Conservation (phyloP, 441 rosid species). For the Bocquillonia castaneifolia region DNA sequence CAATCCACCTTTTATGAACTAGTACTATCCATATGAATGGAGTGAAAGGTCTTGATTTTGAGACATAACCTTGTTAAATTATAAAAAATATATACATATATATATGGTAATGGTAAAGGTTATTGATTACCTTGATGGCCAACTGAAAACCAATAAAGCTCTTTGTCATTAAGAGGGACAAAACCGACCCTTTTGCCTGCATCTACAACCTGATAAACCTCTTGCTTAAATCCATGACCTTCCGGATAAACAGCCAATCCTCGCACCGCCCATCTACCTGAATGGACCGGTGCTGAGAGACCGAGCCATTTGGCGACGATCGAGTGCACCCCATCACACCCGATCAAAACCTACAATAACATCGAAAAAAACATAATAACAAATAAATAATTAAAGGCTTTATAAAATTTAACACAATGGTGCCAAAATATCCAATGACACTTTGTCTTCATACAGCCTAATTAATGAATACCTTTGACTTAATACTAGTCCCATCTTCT, state of each 20-base stretch:
- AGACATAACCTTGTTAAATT: too few species aligned
- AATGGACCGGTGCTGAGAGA: constrained; percentile 25
- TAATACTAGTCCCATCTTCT: constrained; percentile 39
- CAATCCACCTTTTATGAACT: too few species aligned
- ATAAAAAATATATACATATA: too few species aligned
- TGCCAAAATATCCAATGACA: too few species aligned
- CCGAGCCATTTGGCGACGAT: constrained; percentile 37
- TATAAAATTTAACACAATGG: too few species aligned
- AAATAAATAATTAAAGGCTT: too few species aligned
- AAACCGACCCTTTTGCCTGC: constrained; percentile 31
- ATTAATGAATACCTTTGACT: constrained; percentile 39
- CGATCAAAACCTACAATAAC: constrained; percentile 35
- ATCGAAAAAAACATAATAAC: too few species aligned
- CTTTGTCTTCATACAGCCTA: too few species aligned
- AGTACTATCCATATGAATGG: too few species aligned
- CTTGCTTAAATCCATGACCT: constrained; percentile 31
- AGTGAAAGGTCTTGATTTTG: too few species aligned
- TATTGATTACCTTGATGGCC: constrained; percentile 26
- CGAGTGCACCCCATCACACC: constrained; percentile 51
- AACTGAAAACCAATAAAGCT: constrained; percentile 31
- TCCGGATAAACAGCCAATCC: constrained; percentile 33
- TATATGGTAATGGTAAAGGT: too few species aligned
- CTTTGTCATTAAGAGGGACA: constrained; percentile 31
- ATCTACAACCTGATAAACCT: constrained; percentile 24
- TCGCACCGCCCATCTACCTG: constrained; percentile 35